Evolutionary conservation across 257 asterid genomes (phyloP), one percentile per base, ranked within the genome.

Genomic region (Plectranthus barbatus): DNA sequence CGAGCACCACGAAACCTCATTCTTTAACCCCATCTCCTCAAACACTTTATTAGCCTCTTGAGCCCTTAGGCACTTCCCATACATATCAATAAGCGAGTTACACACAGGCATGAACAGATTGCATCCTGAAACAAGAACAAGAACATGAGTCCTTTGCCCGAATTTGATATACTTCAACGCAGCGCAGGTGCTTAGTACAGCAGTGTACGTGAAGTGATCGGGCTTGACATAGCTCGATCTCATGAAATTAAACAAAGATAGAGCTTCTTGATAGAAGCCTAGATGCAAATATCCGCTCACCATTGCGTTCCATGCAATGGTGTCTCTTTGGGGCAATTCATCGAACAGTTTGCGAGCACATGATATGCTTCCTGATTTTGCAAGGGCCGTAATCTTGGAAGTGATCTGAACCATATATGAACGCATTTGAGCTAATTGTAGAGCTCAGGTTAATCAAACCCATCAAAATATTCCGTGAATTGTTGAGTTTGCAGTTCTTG

Each of bases 1-100:
- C 23, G 96, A 85, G 72, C 95, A 86, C 95, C 92, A 88, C 1
- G 90, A 88, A n/a, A 88, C 78, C 55, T 81, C 94, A 56, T 85
- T 83, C 77, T 60, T 80, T 7, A 29, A 42, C 45, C 62, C 82
- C 89, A 80, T 85, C 72, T 72, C 89, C 65, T 72, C 80, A 72
- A 85, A 88, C 76, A 83, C 86, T 56, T 26, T 60, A 59, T 62
- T 58, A 5, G 92, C 96, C 7, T 70, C 74, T 17, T 19, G 48
- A 37, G 69, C 70, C 33, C 68, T 64, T 10, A 31, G 69, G 67
- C 95, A 85, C 71, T 88, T 88, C 12, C 92, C 96, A 24, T 88
- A 86, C 87, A 88, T 85, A 65, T 83, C 95, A 60, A 76, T 80
- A 13, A 88, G 81, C 13, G 96, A 77, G 48, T 88, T 86, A 52